Percentiles rank a stretch among this genome's conserved stretches.
phyloP scores from a whole-genome alignment of 148 eudicot genomes.

The Silene latifolia region DNA sequence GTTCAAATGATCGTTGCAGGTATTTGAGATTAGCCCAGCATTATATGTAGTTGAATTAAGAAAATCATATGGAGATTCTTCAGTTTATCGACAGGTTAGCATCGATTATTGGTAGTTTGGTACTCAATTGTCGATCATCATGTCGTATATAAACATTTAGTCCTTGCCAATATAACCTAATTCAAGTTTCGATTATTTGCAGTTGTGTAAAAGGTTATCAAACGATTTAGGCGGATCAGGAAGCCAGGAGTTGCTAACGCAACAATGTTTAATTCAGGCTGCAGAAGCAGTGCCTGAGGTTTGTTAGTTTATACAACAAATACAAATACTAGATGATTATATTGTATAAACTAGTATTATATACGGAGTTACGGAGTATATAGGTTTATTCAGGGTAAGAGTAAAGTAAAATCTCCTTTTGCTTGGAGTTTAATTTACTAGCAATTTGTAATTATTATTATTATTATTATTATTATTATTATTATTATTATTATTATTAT shows the following conservation, averaged over 20 bases:
- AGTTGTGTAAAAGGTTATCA: slow-evolving; percentile 71
- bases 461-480: not conserved
- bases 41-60: slow-evolving; percentile 80
- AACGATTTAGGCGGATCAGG: slow-evolving; percentile 57
- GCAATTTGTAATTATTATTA: slow-evolving; percentile 14
- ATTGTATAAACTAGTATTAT: not conserved
- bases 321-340: not conserved
- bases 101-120: not conserved
- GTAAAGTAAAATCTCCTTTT: not conserved
- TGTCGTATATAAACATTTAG: not conserved
- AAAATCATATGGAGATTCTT: slow-evolving; percentile 70
- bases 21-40: slow-evolving; percentile 77
- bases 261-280: slow-evolving; percentile 20
- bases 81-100: slow-evolving; percentile 70
- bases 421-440: not conserved
- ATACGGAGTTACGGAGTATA: not conserved
- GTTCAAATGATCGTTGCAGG: slow-evolving; percentile 36
- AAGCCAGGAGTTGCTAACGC: slow-evolving; percentile 42
- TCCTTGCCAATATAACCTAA: not conserved
- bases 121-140: slow-evolving; percentile 5
- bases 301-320: slow-evolving; percentile 24
- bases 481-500: not conserved
- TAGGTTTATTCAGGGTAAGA: not conserved
- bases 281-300: slow-evolving; percentile 27
- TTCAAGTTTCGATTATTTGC: slow-evolving; percentile 21